Base-by-base conservation (phyloP, 768 basidiomycete species). In the Termitomyces sp. region DNA sequence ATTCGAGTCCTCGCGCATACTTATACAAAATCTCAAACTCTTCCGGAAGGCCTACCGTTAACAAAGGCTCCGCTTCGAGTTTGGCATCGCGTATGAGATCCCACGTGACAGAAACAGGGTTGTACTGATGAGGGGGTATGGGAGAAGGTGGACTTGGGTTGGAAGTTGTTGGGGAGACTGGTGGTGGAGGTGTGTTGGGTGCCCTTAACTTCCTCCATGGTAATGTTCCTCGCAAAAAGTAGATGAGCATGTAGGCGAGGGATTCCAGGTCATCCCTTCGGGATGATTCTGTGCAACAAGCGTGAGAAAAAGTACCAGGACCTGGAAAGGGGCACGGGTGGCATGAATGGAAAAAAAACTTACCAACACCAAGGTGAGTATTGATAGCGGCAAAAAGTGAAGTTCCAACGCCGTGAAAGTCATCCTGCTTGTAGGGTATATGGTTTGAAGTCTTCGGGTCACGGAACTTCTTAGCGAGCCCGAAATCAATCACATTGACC, bases 401-500 rank as follows among this genome's bases (percentile, higher is more conserved):
- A 0, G 90, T 91, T 16, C 90, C 90, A 52, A 92, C 89, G 28
- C 88, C 88, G 55, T 91, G 88, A 56, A 82, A 80, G n/a, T 82
- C 81, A 58, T 87, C 85, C 58, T 87, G 87, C 60, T 79, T 81
- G 74, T 87, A 90, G 4, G 88, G 82, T 57, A 91, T 82, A 66
- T 91, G 90, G 44, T 74, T 75, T 22, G 80, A 79, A 0, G 87
- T 88, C 28, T 76, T 77, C 5, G 83, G 64, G 65, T 91, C 88
- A 22, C 87, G 81, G 66, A 81, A 92, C 63, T 87, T 87, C 69
- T 90, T 90, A 0, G 90, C 88, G 47, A 92, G 86, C 15, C 90
- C 90, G 72, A 92, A 92, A 74, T 92, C 90, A 64, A 92, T 92
- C 63, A 99, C 90, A 71, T 98, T 96, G 69, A 99, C 94, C 65